phyloP scores from a whole-genome alignment of 306 rosid species.

The Pterocarpus macrocarpus region DNA sequence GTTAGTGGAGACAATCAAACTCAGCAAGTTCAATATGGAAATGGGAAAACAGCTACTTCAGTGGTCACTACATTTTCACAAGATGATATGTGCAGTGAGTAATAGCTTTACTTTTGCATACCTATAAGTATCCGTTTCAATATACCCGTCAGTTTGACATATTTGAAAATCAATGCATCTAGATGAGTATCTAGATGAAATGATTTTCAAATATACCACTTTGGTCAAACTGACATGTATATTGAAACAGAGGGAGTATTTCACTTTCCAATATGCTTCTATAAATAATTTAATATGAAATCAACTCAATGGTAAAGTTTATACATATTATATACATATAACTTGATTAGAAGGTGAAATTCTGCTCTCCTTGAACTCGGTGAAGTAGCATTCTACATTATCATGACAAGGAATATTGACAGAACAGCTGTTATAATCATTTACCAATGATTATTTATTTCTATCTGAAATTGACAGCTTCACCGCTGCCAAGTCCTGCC shows the following conservation, averaged over 20 bases:
- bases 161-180: too few relatives aligned
- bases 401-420: too few relatives aligned
- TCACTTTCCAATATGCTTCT: neutral
- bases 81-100: constrained; percentile 84
- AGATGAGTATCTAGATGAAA: too few relatives aligned
- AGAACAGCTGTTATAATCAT: too few relatives aligned
- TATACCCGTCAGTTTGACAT: neutral
- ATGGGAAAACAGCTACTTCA: constrained; percentile 65
- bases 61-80: constrained; percentile 74
- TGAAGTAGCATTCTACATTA: too few relatives aligned
- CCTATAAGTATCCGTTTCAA: neutral
- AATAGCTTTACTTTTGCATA: neutral
- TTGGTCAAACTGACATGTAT: too few relatives aligned
- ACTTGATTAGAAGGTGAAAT: too few relatives aligned
- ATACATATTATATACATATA: too few relatives aligned
- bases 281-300: neutral
- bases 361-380: too few relatives aligned
- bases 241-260: neutral
- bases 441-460: too few relatives aligned
- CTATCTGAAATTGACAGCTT: neutral
- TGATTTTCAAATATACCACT: too few relatives aligned
- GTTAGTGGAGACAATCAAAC: constrained; percentile 80
- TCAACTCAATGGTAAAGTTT: too few relatives aligned
- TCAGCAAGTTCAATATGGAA: constrained; percentile 72
- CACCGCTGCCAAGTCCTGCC: constrained; percentile 81